Evolutionary conservation across 257 asterid species (phyloP).

Genomic region (Petunia secreta): DNA sequence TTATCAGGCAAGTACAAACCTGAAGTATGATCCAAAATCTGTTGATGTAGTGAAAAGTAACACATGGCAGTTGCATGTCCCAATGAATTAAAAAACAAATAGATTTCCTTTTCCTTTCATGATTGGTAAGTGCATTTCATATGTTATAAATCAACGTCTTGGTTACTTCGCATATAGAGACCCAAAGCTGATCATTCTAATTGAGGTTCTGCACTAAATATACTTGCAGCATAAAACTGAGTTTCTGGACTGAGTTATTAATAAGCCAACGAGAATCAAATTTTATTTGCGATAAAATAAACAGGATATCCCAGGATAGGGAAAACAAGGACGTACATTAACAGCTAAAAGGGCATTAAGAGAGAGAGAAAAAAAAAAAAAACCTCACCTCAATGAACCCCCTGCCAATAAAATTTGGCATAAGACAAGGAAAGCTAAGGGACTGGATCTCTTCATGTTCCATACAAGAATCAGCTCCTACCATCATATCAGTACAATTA

Average conservation of each 20-base stretch:
- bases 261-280: neutral
- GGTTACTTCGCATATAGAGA: neutral
- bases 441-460: conserved; percentile 61
- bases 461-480: conserved; percentile 43
- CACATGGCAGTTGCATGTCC: conserved; percentile 17
- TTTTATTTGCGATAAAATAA: neutral
- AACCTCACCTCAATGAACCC: conserved; percentile 87
- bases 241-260: neutral
- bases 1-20: conserved; percentile 6
- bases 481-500: conserved; percentile 47
- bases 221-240: neutral
- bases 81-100: neutral
- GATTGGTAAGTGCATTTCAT: neutral
- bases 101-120: neutral
- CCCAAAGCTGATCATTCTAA: neutral
- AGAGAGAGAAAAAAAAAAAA: neutral
- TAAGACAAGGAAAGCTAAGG: conserved; percentile 65
- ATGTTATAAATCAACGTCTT: neutral
- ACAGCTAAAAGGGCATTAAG: neutral
- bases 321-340: neutral
- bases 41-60: conserved; percentile 11
- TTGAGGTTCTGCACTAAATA: neutral
- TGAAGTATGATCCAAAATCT: conserved; percentile 18
- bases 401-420: conserved; percentile 79
- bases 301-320: conserved; percentile 5